These are phyloP conservation scores for Rubus parviflorus DNA, from an alignment of 306 rosid species.

Conservation along the genomic window DNA sequence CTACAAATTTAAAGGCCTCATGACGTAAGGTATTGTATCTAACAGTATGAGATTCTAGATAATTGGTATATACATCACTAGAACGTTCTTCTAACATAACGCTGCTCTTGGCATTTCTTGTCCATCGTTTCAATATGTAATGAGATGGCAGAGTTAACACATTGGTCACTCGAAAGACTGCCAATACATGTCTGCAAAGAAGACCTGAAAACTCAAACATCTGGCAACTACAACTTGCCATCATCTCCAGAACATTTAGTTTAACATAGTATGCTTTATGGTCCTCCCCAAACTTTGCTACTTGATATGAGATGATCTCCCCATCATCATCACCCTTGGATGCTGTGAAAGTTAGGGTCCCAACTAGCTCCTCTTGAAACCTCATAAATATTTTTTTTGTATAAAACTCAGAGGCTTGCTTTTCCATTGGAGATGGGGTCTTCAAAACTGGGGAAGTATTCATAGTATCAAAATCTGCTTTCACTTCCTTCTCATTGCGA, in stretches of 20 bases:
- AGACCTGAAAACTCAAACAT: conserved; percentile 99
- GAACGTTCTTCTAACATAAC: conserved; percentile 80
- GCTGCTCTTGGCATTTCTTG: conserved; percentile 94
- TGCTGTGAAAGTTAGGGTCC: conserved; percentile 92
- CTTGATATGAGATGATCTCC: conserved; percentile 75
- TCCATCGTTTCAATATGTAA: conserved; percentile 96
- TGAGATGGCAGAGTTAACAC: conserved; percentile 95
- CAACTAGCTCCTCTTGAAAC: conserved; percentile 96
- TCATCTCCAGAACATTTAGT: conserved; percentile 93
- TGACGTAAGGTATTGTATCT: conserved; percentile 87
- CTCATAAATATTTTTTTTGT: conserved; percentile 79
- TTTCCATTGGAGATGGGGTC: conserved; percentile 99
- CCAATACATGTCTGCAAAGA: conserved; percentile 94
- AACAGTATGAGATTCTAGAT: conserved; percentile 96
- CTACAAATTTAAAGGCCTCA: conserved; percentile 81
- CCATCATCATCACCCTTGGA: conserved; percentile 84
- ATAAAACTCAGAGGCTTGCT: conserved; percentile 91
- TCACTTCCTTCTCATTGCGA: conserved; percentile 97
- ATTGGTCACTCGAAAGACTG: conserved; percentile 96
- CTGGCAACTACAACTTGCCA: conserved; percentile 88
- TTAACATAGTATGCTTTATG: conserved; percentile 73
- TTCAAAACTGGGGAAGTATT: conserved; percentile 66
- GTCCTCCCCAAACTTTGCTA: conserved; percentile 91
- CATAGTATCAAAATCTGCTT: conserved; percentile 96
- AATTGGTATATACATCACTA: conserved; percentile 66